Percentiles rank a stretch among this genome's conserved stretches.
phyloP scores from a whole-genome alignment of 2,329 filamentous ascomycete species.

The Calonectria pseudoreteaudii region DNA sequence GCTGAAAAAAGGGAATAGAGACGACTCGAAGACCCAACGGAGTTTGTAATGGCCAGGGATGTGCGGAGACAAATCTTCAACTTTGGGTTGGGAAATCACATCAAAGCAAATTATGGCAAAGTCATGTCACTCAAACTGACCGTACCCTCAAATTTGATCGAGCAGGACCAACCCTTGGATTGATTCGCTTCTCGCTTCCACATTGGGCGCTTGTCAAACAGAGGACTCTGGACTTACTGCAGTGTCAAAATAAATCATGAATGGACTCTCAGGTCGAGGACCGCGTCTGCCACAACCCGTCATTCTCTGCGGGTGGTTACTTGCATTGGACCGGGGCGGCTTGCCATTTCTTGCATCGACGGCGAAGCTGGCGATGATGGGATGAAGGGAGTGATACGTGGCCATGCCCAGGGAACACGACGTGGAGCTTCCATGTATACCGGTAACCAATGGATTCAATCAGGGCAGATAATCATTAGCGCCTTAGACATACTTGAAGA shows the following conservation, averaged over 20 bases:
- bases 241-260: constrained; percentile 21
- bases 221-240: constrained; percentile 20
- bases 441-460: constrained; percentile 41
- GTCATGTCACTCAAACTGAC: constrained; percentile 23
- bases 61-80: neutral
- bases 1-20: neutral
- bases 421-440: constrained; percentile 27
- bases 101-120: constrained; percentile 7
- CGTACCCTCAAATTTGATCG: constrained; percentile 29
- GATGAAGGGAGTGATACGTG: constrained; percentile 34
- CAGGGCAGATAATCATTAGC: constrained; percentile 1
- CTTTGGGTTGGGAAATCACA: neutral
- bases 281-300: constrained; percentile 33
- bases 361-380: constrained; percentile 1
- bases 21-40: neutral
- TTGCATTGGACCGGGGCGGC: constrained; percentile 29
- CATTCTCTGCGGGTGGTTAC: constrained; percentile 31
- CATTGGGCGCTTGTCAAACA: constrained; percentile 46
- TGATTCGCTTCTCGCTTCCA: constrained; percentile 57
- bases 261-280: constrained; percentile 25
- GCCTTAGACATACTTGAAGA: constrained; percentile 13
- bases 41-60: neutral
- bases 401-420: constrained; percentile 26
- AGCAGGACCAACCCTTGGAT: constrained; percentile 40
- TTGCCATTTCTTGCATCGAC: neutral